Base-by-base conservation (phyloP, 176 grass and related monocot genomes). In the Ananas comosus region DNA sequence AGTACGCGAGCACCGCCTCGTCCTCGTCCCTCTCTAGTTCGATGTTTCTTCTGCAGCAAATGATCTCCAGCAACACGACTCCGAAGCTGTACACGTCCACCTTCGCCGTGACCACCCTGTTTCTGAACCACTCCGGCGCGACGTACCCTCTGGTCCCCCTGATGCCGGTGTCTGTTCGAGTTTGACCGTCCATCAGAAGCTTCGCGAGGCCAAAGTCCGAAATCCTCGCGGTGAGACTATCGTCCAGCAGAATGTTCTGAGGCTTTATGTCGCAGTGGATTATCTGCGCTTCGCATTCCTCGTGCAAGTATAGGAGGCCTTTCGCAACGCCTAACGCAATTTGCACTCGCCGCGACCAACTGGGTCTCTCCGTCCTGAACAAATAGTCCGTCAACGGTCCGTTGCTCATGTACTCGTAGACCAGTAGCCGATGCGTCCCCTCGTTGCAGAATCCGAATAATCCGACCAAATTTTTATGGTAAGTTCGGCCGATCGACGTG, bases 391-490 rank as follows among this genome's bases (percentile, higher is more conserved):
- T 64, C 29, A 79, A 42, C 1, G 76, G 64, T 8, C 76, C 67
- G 2, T 51, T 63, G 29, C 54, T 29, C 76, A 79, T 79, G 66
- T 72, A 79, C 47, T 79, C 76, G 42, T 79, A 79, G 13, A 79
- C 66, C 48, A 79, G 54, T 16, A 79, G 13, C 27, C 76, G 33
- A n/a, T 70, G 65, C 13, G 65, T 12, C 5, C 53, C 76, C 22
- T 79, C 68, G 16, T 70, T 13, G 53, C 76, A 79, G 50, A 64
- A 71, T 48, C 76, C 76, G 11, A 79, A 27, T 27, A 79, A 18
- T 48, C 29, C 49, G 14, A 65, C 76, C 52, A 79, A 64, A 24
- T 79, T 71, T 50, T 64, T 79, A n/a, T 79, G 67, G 22, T 79
- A 53, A 11, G 68, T 71, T 59, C 64, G 24, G 9, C 76, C 76